Evolutionary conservation across 2,329 filamentous ascomycete species (phyloP), one percentile per base, ranked within the genome.

Genomic region (Trichoderma breve): DNA sequence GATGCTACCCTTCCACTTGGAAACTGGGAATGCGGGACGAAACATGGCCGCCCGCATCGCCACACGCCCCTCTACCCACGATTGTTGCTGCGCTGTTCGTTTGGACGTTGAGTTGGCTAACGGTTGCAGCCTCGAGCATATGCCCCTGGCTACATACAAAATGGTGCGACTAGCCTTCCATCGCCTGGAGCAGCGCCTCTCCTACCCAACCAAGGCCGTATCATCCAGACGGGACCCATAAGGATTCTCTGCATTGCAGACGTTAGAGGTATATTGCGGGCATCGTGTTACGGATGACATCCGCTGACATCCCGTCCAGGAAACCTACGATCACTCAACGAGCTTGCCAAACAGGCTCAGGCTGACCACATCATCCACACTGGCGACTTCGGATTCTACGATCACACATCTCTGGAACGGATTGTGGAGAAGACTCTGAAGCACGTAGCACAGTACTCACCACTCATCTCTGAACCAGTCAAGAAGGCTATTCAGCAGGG

Each of bases 341-440:
- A 98, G 74, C 91, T 99, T 74, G 96, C 96, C 75, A 97, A 93
- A 83, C 93, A 96, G 81, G 95, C 96, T 74, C 93, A 93, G 81
- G 96, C 96, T 78, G 94, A 98, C 84, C 94, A 98, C 85, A 97
- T 99, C 83, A 94, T 99, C 79, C 96, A 99, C 84, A 99, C 96
- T 24, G 96, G 96, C 82, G 96, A 99, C 82, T 99, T 99, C 81
- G 96, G 96, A 74, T 99, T 99, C 85, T 99, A 99, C 85, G 96
- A 99, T 82, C 93, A 97, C 78, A 93, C 92, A 70, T 99, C 96
- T 43, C 86, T 99, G 76, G 95, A 98, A 79, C 92, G 96, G 79
- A 98, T 99, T 85, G 96, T 96, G 53, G 96, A 99, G 83, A 99
- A 99, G 86, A 99, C 96, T 26, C 88, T 99, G 66, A 98, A 97